A percentile compares a stretch with the other conserved stretches of the same genome.
phyloP scores from a whole-genome alignment of 1,139 yeast species.

The Lodderomyces theae region DNA sequence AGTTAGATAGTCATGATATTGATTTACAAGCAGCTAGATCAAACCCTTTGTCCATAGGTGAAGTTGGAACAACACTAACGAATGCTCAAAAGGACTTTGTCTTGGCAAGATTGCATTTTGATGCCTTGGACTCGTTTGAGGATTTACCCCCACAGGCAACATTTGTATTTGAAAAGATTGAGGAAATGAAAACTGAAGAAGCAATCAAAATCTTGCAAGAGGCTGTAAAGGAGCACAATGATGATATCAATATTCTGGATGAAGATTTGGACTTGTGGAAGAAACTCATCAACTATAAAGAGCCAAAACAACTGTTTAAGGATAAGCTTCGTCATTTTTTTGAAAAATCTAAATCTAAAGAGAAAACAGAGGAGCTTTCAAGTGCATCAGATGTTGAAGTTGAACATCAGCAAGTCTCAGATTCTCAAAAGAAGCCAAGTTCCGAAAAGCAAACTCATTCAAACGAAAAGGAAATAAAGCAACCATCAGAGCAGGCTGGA shows the following conservation, averaged over 20 bases:
- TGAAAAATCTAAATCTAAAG: not conserved
- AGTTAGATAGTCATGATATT: constrained; percentile 16
- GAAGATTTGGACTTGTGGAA: constrained; percentile 8
- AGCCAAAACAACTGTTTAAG: not conserved
- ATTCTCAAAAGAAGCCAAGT: too few species aligned
- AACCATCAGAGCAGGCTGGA: too few species aligned
- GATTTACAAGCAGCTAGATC: constrained; percentile 19
- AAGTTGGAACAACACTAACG: constrained; percentile 26
- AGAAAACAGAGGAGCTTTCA: too few species aligned
- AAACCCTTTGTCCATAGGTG: constrained; percentile 21
- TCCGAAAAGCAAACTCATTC: too few species aligned
- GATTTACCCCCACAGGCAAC: constrained; percentile 26
- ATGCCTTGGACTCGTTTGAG: constrained; percentile 24
- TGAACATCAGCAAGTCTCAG: too few species aligned
- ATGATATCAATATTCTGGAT: constrained; percentile 22
- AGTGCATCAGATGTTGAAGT: too few species aligned
- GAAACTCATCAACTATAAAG: not conserved
- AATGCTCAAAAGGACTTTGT: constrained; percentile 26
- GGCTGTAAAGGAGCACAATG: constrained; percentile 19
- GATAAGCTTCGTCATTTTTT: not conserved
- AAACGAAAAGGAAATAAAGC: too few species aligned
- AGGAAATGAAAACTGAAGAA: constrained; percentile 20
- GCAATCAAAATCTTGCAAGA: constrained; percentile 21
- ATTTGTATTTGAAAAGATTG: constrained; percentile 31
- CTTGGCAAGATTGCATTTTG: constrained; percentile 26